Conservation (phyloP, 2,329 filamentous ascomycete species). For the Aspergillus alliaceus region DNA sequence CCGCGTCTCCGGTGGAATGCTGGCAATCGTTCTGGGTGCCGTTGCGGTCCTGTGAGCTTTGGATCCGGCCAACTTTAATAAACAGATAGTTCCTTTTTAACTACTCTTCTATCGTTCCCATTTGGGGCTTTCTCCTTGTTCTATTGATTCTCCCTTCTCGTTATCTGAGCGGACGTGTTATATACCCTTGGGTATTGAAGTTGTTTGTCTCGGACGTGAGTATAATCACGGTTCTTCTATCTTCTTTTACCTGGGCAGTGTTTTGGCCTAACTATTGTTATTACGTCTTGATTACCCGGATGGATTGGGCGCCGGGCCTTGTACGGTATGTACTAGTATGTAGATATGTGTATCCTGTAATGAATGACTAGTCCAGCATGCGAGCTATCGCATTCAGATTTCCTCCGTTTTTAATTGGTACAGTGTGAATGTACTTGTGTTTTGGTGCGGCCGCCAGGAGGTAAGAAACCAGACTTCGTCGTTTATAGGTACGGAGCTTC, state of each 20-base stretch:
- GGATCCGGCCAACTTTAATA: not conserved
- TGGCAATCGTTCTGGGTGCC: slow-evolving; percentile 36
- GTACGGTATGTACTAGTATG: slow-evolving; percentile 19
- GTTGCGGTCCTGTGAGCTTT: slow-evolving; percentile 35
- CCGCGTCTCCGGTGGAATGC: slow-evolving; percentile 36
- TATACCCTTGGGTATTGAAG: not conserved
- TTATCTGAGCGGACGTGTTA: slow-evolving; percentile 2
- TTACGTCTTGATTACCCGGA: slow-evolving; percentile 9
- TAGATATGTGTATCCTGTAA: slow-evolving; percentile 25
- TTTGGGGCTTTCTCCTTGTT: not conserved
- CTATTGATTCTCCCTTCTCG: not conserved
- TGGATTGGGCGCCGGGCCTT: slow-evolving; percentile 7
- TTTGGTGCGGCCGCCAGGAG: too few species aligned
- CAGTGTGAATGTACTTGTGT: too few species aligned
- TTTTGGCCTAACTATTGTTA: slow-evolving; percentile 3
- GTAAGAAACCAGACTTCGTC: not conserved
- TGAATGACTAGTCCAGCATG: slow-evolving; percentile 16
- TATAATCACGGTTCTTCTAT: not conserved
- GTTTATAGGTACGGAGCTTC: not conserved
- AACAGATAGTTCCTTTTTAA: slow-evolving; percentile 2
- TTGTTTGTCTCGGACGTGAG: slow-evolving; percentile 4
- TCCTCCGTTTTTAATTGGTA: too few species aligned
- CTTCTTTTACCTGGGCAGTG: not conserved
- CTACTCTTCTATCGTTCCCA: slow-evolving; percentile 1
- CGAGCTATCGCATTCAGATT: slow-evolving; percentile 3